These are phyloP conservation scores for Ceratocystis cacaofunesta DNA, from an alignment of 2,329 filamentous ascomycete species.

Conservation along the genomic window DNA sequence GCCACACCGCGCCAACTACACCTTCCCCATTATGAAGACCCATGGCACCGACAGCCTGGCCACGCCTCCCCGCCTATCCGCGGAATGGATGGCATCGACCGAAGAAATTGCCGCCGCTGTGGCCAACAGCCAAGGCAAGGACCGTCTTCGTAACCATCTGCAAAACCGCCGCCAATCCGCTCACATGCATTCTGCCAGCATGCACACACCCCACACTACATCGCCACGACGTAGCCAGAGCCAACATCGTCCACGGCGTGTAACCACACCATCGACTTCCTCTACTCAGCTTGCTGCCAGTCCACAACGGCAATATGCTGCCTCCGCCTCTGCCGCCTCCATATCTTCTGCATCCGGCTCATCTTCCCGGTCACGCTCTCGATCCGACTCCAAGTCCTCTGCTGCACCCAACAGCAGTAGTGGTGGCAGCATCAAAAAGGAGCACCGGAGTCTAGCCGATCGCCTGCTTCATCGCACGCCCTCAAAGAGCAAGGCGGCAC, in stretches of 20 bases:
- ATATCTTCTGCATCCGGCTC: background rate
- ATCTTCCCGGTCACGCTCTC: background rate
- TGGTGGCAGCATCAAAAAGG: background rate
- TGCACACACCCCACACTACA: background rate
- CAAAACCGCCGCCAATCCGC: background rate
- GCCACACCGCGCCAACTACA: slow-evolving; percentile 2
- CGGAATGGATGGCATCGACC: slow-evolving; percentile 12
- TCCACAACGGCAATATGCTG: background rate
- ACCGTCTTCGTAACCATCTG: background rate
- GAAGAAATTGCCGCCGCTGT: slow-evolving; percentile 10
- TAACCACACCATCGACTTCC: background rate
- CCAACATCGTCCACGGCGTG: background rate
- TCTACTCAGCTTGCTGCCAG: background rate
- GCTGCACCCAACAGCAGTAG: background rate
- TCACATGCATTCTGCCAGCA: background rate
- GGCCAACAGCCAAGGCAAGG: background rate
- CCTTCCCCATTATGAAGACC: background rate
- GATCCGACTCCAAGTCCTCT: background rate
- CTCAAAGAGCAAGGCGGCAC: background rate
- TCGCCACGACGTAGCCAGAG: background rate
- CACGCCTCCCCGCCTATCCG: slow-evolving; percentile 1
- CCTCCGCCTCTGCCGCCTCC: background rate
- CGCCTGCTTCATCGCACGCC: slow-evolving; percentile 3
- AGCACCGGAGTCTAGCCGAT: slow-evolving; percentile 11
- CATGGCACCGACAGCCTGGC: background rate